phyloP scores from a whole-genome alignment of 129 eudicot species.

The Scalesia atractyloides region DNA sequence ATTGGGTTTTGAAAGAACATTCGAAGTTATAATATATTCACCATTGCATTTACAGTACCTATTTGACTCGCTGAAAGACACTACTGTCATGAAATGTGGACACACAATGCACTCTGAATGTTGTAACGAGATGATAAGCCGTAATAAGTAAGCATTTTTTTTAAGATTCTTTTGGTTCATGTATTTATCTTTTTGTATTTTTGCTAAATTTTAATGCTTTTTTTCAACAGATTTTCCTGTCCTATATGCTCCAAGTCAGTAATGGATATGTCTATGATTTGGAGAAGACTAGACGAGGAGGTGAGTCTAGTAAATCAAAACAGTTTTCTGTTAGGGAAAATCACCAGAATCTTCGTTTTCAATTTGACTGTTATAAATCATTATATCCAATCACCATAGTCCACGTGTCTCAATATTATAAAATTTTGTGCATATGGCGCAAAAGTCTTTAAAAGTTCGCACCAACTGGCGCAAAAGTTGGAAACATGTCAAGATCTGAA shows the following conservation, averaged over 20 bases:
- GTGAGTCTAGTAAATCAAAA: slow-evolving; percentile 38
- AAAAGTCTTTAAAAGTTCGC: not conserved
- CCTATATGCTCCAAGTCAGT: slow-evolving; percentile 91
- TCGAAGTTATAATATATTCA: slow-evolving; percentile 1
- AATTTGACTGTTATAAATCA: not conserved
- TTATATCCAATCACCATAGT: not conserved
- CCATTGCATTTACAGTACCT: slow-evolving; percentile 56
- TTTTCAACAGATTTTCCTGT: slow-evolving; percentile 64
- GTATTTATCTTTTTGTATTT: not conserved
- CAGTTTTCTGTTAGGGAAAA: not conserved
- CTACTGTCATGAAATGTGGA: slow-evolving; percentile 93
- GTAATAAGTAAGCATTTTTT: slow-evolving; percentile 63
- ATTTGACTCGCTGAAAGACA: slow-evolving; percentile 88
- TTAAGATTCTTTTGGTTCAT: not conserved
- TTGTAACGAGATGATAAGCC: slow-evolving; percentile 75
- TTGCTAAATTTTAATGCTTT: slow-evolving; percentile 6
- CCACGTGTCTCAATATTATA: not conserved
- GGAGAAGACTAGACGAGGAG: slow-evolving; percentile 94
- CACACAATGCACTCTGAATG: slow-evolving; percentile 96
- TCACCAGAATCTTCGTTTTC: not conserved
- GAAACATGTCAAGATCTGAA: not conserved
- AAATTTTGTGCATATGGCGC: not conserved
- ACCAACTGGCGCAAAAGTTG: not conserved
- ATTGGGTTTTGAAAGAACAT: not conserved
- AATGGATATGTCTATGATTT: slow-evolving; percentile 79